Conservation (phyloP, 768 basidiomycete genomes). For the Termitomyces titanicus region DNA sequence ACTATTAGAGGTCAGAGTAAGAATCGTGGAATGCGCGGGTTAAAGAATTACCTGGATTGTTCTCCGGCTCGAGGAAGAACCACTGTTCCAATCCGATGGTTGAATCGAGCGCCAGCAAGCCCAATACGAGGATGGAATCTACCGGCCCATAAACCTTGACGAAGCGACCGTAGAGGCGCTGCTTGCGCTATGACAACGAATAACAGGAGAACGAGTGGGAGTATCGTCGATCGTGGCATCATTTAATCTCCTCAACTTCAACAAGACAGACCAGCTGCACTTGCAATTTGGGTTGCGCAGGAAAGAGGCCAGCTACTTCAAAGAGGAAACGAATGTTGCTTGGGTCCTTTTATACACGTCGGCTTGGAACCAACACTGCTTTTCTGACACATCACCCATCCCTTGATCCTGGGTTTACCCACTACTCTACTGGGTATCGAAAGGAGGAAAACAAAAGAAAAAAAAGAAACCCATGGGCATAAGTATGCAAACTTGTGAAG, state of each 20-base stretch:
- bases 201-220: neutral
- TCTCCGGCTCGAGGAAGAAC: neutral
- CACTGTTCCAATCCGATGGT: neutral
- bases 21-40: too few species aligned
- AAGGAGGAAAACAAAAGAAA: too few species aligned
- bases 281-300: neutral
- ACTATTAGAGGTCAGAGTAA: too few species aligned
- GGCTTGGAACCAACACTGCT: neutral
- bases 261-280: neutral
- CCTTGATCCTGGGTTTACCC: too few species aligned
- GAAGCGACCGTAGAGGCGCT: neutral
- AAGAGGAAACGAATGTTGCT: neutral
- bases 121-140: neutral
- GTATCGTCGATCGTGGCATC: neutral
- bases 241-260: too few species aligned
- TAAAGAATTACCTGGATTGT: neutral
- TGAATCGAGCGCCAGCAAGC: neutral
- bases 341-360: neutral
- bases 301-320: constrained; percentile 3
- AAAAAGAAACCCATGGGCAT: too few species aligned
- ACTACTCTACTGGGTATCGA: too few species aligned
- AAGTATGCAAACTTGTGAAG: too few species aligned
- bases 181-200: neutral
- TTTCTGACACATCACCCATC: neutral
- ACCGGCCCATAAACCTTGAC: neutral